Conservation (phyloP, 352 stramenopile genomes). For the Globisporangium abappressorium region DNA sequence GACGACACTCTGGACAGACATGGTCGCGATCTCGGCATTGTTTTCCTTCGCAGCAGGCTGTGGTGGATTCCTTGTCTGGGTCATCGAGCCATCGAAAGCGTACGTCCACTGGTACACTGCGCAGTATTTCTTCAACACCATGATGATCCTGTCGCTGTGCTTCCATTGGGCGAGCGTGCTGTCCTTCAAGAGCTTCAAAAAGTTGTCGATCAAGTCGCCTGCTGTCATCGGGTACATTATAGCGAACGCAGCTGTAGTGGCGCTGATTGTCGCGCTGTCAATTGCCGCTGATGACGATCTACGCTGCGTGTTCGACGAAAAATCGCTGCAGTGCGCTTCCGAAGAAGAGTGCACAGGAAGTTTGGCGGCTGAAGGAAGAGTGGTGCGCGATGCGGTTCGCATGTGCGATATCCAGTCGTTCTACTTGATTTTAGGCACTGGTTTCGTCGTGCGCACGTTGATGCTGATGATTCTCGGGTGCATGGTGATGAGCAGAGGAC, state of each 20-base stretch:
- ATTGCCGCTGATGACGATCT: constrained; percentile 52
- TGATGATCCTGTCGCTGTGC: constrained; percentile 87
- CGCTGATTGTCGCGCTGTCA: constrained; percentile 64
- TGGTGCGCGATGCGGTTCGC: constrained; percentile 67
- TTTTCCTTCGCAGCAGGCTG: constrained; percentile 83
- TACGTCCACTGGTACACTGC: constrained; percentile 84
- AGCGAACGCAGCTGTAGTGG: constrained; percentile 60
- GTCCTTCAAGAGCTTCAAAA: constrained; percentile 87
- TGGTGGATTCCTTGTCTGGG: constrained; percentile 79
- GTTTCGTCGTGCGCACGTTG: constrained; percentile 82
- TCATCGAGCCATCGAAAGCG: constrained; percentile 76
- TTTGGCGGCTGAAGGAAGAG: constrained; percentile 60
- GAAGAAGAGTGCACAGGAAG: constrained; percentile 49
- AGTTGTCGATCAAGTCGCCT: constrained; percentile 76
- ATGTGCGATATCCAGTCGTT: constrained; percentile 79
- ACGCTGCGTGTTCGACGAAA: constrained; percentile 66
- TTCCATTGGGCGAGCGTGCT: constrained; percentile 86
- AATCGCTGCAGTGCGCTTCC: constrained; percentile 55
- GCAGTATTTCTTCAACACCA: constrained; percentile 87
- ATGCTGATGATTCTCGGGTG: constrained; percentile 84
- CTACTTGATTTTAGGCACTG: constrained; percentile 71
- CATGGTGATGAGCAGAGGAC: constrained; percentile 84
- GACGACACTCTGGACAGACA: constrained; percentile 82
- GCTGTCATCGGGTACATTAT: constrained; percentile 71
- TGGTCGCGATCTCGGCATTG: constrained; percentile 77